phyloP scores from a whole-genome alignment of 305 asterid genomes.

The Caryopteris hybrid region DNA sequence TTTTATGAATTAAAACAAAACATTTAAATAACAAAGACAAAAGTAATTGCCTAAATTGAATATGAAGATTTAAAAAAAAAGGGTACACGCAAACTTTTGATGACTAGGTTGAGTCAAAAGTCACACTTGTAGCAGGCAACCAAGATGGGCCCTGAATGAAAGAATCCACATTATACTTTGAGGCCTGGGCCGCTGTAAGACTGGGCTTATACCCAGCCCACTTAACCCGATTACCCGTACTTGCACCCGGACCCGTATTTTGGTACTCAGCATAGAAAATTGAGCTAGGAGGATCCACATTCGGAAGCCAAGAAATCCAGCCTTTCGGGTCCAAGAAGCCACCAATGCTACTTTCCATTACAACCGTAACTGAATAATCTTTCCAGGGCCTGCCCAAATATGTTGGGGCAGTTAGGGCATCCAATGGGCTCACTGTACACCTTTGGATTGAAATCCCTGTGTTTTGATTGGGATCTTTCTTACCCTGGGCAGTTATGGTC shows the following conservation, averaged over 20 bases:
- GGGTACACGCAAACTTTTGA: neutral
- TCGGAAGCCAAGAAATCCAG: constrained; percentile 53
- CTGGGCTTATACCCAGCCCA: constrained; percentile 60
- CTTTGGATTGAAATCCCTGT: constrained; percentile 59
- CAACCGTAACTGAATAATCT: constrained; percentile 43
- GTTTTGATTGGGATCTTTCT: constrained; percentile 60
- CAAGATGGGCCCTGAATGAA: constrained; percentile 53
- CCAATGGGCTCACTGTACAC: constrained; percentile 40
- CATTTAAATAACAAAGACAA: no score
- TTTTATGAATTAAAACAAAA: no score
- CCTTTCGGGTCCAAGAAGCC: constrained; percentile 51
- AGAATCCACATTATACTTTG: constrained; percentile 41
- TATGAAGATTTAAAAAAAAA: no score
- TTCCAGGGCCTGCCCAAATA: constrained; percentile 84
- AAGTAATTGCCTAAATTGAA: no score
- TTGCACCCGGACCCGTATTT: constrained; percentile 58
- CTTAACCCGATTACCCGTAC: constrained; percentile 34
- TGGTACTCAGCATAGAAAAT: constrained; percentile 54
- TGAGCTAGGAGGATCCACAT: constrained; percentile 41
- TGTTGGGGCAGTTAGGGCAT: constrained; percentile 36
- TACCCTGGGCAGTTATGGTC: constrained; percentile 79
- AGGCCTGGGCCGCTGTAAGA: constrained; percentile 35
- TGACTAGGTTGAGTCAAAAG: constrained; percentile 31
- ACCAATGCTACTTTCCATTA: constrained; percentile 46
- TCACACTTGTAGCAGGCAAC: constrained; percentile 44